Evolutionary conservation across 2,329 filamentous ascomycete species (phyloP).

Genomic region (Monosporascus sp.): DNA sequence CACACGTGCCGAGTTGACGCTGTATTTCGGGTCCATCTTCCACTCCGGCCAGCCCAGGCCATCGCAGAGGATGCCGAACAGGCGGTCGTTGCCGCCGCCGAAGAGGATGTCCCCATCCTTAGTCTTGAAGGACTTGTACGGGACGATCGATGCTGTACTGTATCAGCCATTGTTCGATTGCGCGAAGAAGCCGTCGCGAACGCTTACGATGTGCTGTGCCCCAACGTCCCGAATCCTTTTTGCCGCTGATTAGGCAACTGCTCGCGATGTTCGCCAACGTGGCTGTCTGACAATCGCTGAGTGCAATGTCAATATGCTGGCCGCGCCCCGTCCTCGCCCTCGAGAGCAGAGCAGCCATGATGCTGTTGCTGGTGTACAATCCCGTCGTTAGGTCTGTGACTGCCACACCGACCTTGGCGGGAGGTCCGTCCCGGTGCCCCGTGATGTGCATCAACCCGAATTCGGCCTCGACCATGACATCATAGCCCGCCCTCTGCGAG

Average conservation of each 20-base stretch:
- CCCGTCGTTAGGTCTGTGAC: slow-evolving; percentile 96
- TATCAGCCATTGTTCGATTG: slow-evolving; percentile 4
- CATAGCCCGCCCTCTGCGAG: slow-evolving; percentile 82
- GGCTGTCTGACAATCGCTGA: slow-evolving; percentile 93
- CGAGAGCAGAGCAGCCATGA: slow-evolving; percentile 87
- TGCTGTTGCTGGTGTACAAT: slow-evolving; percentile 88
- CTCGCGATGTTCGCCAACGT: slow-evolving; percentile 94
- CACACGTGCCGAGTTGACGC: slow-evolving; percentile 58
- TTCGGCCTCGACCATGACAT: slow-evolving; percentile 99
- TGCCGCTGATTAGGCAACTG: slow-evolving; percentile 80
- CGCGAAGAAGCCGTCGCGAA: background rate
- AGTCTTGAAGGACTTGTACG: slow-evolving; percentile 80
- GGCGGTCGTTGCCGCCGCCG: slow-evolving; percentile 67
- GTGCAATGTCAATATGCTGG: slow-evolving; percentile 85
- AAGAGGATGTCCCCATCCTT: slow-evolving; percentile 66
- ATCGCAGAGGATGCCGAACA: slow-evolving; percentile 62
- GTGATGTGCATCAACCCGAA: slow-evolving; percentile 99
- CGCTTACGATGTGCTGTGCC: slow-evolving; percentile 84
- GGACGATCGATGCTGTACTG: slow-evolving; percentile 80
- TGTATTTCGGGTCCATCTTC: slow-evolving; percentile 55
- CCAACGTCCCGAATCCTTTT: slow-evolving; percentile 87
- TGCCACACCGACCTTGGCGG: slow-evolving; percentile 95
- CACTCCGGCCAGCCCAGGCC: slow-evolving; percentile 54
- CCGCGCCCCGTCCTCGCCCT: slow-evolving; percentile 71
- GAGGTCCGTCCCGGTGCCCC: slow-evolving; percentile 77